Evolutionary conservation across 73 alveolate genomes (phyloP).

Genomic region (Paraurostyla sp.): DNA sequence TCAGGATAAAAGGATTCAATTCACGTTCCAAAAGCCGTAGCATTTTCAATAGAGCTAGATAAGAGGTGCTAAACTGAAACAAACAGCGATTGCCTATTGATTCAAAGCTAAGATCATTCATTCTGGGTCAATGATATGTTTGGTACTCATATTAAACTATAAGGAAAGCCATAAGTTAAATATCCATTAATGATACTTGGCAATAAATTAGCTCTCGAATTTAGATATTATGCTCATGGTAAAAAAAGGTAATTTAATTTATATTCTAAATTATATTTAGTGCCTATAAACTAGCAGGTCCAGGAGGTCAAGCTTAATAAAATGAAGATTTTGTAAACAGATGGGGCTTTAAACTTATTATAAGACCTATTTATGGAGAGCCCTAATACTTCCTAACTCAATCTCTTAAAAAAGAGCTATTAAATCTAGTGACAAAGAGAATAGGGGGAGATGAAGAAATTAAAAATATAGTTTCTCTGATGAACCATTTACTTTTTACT

Average conservation of each 20-base stretch:
- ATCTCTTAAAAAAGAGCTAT: not conserved
- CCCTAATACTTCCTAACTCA: not conserved
- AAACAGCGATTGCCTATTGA: conserved; percentile 65
- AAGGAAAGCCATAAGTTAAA: conserved; percentile 78
- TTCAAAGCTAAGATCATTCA: conserved; percentile 63
- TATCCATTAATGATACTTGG: conserved; percentile 83
- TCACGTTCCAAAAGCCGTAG: conserved; percentile 91
- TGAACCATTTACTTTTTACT: conserved; percentile 14
- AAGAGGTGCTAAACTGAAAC: conserved; percentile 86
- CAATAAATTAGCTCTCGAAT: conserved; percentile 79
- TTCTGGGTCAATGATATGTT: conserved; percentile 82
- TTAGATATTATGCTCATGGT: conserved; percentile 78
- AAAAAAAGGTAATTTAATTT: not conserved
- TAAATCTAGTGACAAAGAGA: not conserved
- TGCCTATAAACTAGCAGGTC: conserved; percentile 49
- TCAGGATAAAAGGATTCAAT: conserved; percentile 73
- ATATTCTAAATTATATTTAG: not conserved
- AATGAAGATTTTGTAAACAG: conserved; percentile 44
- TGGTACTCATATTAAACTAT: conserved; percentile 77
- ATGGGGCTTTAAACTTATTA: conserved; percentile 87
- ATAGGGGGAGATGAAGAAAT: conserved; percentile 53
- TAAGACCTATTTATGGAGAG: conserved; percentile 87
- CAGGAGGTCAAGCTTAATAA: conserved; percentile 65
- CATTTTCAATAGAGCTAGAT: conserved; percentile 83
- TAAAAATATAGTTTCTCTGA: not conserved